Base-by-base conservation (phyloP, 2,329 filamentous ascomycete genomes). In the Aurifilum marmelostoma region DNA sequence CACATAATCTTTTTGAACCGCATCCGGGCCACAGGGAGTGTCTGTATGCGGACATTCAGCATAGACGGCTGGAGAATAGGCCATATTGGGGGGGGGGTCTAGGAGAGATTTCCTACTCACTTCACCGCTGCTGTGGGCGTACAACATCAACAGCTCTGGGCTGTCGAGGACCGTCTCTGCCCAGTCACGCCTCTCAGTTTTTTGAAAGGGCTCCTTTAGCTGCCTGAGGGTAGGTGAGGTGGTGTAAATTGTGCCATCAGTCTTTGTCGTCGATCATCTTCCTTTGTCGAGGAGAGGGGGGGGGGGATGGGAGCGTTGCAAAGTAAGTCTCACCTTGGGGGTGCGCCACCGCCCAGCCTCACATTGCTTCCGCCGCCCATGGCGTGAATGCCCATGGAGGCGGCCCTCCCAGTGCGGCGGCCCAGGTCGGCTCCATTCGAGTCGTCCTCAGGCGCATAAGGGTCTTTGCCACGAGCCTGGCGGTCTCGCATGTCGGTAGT, bases 81-180 rank as follows among this genome's bases (percentile, higher is more conserved):
- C n/a, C n/a, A n/a, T n/a, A n/a, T n/a, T n/a, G n/a, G n/a, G n/a
- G n/a, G n/a, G 11, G 59, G n/a, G 37, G 21, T 16, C 32, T 60
- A 18, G 34, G 52, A 54, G 43, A 16, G n/a, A 41, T 27, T 43
- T 39, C 27, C 50, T 11, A 80, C 85, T 73, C 75, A 90, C 88
- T 73, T 88, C 84, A 41, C 82, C 81, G 39, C 81, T 80, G 71
- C 83, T 83, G 72, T 85, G 82, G 2, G 88, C 85, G 56, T 87
- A 83, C 80, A 87, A 88, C 81, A 88, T 86, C 62, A 90, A 78
- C 67, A 86, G 77, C 74, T 89, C 87, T 0, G 87, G 87, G 34
- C 77, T 83, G 71, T 87, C 85, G 2, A 90, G 81, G 52, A 89
- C 82, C 14, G 83, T 79, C 27, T 84, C 79, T 16, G 88, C 88